phyloP scores from a whole-genome alignment of 257 asterid genomes.

The Lantana camara region DNA sequence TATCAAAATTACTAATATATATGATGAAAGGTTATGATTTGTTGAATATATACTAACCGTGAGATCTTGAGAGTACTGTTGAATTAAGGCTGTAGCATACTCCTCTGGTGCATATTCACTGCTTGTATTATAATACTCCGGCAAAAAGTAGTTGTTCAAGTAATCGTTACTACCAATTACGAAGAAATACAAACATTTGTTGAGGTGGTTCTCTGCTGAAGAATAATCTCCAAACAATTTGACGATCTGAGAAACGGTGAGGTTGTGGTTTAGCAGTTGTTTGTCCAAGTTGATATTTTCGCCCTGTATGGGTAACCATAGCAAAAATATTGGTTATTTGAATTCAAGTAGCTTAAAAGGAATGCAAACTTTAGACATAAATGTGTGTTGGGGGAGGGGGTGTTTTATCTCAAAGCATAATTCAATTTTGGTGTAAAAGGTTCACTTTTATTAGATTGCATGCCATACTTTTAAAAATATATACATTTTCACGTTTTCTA shows the following conservation, averaged over 20 bases:
- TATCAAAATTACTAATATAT: no score
- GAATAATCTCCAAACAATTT: conserved; percentile 24
- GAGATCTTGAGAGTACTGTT: conserved; percentile 39
- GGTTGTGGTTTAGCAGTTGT: conserved; percentile 41
- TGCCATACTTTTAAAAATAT: no score
- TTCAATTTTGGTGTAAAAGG: no score
- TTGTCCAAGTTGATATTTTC: conserved; percentile 33
- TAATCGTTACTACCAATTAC: conserved; percentile 56
- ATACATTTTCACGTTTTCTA: no score
- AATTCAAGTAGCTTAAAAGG: no score
- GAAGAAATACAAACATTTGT: conserved; percentile 41
- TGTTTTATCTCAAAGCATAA: no score
- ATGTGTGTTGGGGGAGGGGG: no score
- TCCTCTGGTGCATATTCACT: conserved; percentile 22
- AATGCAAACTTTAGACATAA: no score
- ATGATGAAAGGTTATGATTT: no score
- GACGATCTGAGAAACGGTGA: conserved; percentile 19
- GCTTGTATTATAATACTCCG: conserved; percentile 35
- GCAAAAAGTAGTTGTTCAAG: conserved; percentile 47
- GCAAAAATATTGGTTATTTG: background rate
- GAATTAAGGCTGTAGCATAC: conserved; percentile 36
- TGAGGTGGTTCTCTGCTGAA: conserved; percentile 33
- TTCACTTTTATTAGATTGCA: no score
- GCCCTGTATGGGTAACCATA: no score
- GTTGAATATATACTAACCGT: no score